Base-by-base conservation (phyloP, 306 rosid genomes). In the Ceratonia siliqua region DNA sequence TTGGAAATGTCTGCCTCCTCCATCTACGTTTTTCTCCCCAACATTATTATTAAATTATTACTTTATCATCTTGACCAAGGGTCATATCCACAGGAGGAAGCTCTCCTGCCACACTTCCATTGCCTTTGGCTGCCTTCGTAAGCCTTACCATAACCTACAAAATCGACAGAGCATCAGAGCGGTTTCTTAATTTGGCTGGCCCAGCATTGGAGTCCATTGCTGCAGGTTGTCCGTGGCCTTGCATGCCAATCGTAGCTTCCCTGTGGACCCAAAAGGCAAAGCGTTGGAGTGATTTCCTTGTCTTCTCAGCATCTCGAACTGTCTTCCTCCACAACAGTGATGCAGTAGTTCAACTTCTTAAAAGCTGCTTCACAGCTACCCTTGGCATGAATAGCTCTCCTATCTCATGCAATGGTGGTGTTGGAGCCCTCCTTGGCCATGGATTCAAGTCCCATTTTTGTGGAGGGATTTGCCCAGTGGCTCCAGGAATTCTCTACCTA, bases 221-320 rank as follows among this genome's bases (percentile, higher is more conserved):
- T 59, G 87, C 97, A 17, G 93, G 93, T 53, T 92, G 97, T 77
- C 96, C 97, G n/a, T 94, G 99, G 97, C 99, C 99, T 39, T 92
- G 99, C 82, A 94, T 94, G 99, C 93, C 97, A 52, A 92, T 94
- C 57, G 96, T 90, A 35, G 92, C 96, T 39, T 89, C 99, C 78
- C 87, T 94, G 58, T 94, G 99, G 99, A 90, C 97, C 68, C 99
- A 92, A 86, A 94, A 92, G 85, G 99, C 94, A 43, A 94, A 90
- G 81, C 88, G 95, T 24, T 92, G 97, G 99, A 87, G 93, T 50
- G 97, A 94, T 83, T 94, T 88, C 77, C 91, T 94, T 38, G 76
- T 85, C 73, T 90, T 94, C 77, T 83, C 90, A 36, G 97, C 97
- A 54, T 94, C 97, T 74, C 87, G 96, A 62, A 86, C 97, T 12